Base-by-base conservation (phyloP, 2,329 filamentous ascomycete species). In the Colletotrichum musae region DNA sequence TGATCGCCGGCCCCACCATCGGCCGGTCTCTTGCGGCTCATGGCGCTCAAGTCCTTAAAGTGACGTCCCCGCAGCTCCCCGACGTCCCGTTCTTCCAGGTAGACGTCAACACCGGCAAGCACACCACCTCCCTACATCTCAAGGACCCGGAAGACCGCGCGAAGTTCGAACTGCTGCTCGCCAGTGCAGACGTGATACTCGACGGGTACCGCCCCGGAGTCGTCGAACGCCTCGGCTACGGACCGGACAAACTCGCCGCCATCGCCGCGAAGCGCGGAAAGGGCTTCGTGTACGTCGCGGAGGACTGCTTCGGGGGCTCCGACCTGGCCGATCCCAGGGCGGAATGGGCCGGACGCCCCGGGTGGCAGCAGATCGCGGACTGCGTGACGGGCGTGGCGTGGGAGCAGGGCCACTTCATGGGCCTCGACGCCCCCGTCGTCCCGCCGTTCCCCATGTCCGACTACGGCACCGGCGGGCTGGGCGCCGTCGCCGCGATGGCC, bases 1-100 rank as follows among this genome's bases (percentile, higher is more conserved):
- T 92, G 71, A 92, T 93, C 72, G 91, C 90, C 24, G 90, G 90
- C 0, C 90, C 90, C 28, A 87, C 88, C 4, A 90, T 92, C 72
- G 87, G 87, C n/a, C 86, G 89, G 36, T 87, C 87, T 1, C 84
- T 93, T 2, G 89, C 90, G 41, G 90, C 91, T 65, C 89, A 92
- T 74, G 91, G 91, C n/a, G 91, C 91, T 26, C 86, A 88, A 63
- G 90, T 93, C 1, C 83, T 93, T 72, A 90, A 92, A 72, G 82
- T 92, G 58, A 92, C 89, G 4, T 88, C 87, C 5, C 84, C 87
- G 1, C 81, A 86, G 51, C 82, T 92, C 36, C 85, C 86, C 1
- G 89, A 91, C 71, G 87, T 91, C 3, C 88, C 88, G 0, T 89
- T 89, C 79, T 91, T 90, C 76, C 89, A 91, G 73, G 84, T 91